Conservation (phyloP, 2,329 filamentous ascomycete species). For the Pseudopithomyces chartarum region DNA sequence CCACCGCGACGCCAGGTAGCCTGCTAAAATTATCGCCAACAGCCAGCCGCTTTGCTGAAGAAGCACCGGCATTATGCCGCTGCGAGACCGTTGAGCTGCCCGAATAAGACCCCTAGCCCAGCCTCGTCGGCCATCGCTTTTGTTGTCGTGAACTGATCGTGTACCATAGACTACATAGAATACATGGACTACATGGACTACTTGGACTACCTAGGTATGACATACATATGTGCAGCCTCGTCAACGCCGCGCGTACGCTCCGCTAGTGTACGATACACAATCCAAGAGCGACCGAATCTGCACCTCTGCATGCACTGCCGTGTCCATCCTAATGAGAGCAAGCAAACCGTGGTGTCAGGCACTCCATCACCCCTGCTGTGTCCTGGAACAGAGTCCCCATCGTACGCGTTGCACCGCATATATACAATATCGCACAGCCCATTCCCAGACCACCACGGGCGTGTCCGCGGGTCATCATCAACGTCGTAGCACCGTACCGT, state of each 20-base stretch:
- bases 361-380: background rate
- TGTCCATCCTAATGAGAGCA: background rate
- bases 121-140: background rate
- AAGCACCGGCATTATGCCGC: slow-evolving; percentile 11
- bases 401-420: slow-evolving; percentile 42
- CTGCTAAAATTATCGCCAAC: slow-evolving; percentile 8
- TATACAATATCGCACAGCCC: slow-evolving; percentile 15
- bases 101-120: background rate
- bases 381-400: background rate
- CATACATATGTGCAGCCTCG: slow-evolving; percentile 1
- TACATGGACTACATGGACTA: too few species aligned
- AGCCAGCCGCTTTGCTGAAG: background rate
- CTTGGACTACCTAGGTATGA: too few species aligned
- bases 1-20: background rate
- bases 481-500: background rate
- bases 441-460: background rate
- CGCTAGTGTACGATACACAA: background rate
- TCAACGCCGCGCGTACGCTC: background rate
- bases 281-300: background rate
- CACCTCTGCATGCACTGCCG: background rate
- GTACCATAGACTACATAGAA: too few species aligned
- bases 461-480: background rate
- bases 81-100: background rate
- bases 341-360: background rate
- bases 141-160: background rate